phyloP scores from a whole-genome alignment of 768 basidiomycete species.

The Clitopilus passeckerianus region DNA sequence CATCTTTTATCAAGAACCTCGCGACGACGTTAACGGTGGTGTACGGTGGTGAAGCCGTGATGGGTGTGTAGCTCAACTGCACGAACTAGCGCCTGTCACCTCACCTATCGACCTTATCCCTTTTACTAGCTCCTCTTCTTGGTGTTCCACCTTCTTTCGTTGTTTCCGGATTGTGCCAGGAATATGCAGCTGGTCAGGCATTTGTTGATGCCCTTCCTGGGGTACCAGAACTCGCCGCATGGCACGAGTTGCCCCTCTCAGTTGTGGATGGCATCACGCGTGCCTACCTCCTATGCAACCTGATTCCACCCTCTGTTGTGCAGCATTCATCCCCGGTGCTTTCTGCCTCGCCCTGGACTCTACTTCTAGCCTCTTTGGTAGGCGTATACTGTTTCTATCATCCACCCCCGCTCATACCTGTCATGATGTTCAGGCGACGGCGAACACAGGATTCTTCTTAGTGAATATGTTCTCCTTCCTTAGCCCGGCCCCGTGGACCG shows the following conservation, averaged over 20 bases:
- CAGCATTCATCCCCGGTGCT: constrained; percentile 44
- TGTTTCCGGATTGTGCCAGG: constrained; percentile 60
- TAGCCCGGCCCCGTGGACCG: constrained; percentile 59
- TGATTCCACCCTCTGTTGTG: constrained; percentile 68
- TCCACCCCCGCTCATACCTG: not conserved
- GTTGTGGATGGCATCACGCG: constrained; percentile 77
- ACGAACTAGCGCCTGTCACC: not conserved
- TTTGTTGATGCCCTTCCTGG: constrained; percentile 56
- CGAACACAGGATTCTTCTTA: constrained; percentile 82
- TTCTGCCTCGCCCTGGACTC: constrained; percentile 68
- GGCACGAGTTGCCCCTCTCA: constrained; percentile 67
- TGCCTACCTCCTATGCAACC: constrained; percentile 70
- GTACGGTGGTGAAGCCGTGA: constrained; percentile 73
- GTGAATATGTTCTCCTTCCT: constrained; percentile 72
- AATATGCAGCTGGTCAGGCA: constrained; percentile 56
- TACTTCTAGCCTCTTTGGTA: constrained; percentile 70
- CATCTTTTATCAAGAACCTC: constrained; percentile 54
- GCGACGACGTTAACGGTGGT: constrained; percentile 62
- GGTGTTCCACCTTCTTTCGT: constrained; percentile 75
- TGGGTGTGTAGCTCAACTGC: constrained; percentile 36
- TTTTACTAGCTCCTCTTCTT: constrained; percentile 50
- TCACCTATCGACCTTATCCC: constrained; percentile 2
- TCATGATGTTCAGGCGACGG: constrained; percentile 41
- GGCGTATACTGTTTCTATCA: constrained; percentile 16
- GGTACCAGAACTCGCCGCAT: constrained; percentile 44